Percentiles rank a stretch among this genome's conserved stretches.
phyloP scores from a whole-genome alignment of 306 rosid genomes.

The Prunus armeniaca region DNA sequence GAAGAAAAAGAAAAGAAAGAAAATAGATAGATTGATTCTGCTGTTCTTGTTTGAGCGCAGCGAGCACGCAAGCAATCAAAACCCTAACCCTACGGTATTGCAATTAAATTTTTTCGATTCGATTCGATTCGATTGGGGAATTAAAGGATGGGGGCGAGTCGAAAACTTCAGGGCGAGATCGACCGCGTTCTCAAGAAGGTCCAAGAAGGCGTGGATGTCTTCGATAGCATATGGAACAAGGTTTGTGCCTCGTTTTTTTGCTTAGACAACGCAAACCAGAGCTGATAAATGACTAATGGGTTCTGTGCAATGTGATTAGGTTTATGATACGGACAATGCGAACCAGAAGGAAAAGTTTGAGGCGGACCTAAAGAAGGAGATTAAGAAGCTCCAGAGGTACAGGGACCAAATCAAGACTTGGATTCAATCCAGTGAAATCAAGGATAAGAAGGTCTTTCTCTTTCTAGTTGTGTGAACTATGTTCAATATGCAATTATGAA shows the following conservation, averaged over 20 bases:
- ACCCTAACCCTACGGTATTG: slow-evolving; percentile 5
- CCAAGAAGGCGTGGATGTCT: slow-evolving; percentile 96
- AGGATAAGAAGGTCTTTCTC: slow-evolving; percentile 80
- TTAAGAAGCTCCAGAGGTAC: slow-evolving; percentile 93
- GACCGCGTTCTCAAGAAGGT: slow-evolving; percentile 99
- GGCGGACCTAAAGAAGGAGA: slow-evolving; percentile 97
- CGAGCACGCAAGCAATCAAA: neutral
- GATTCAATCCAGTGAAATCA: slow-evolving; percentile 98
- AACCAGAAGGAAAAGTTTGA: slow-evolving; percentile 99
- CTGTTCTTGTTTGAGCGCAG: neutral
- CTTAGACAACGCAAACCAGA: neutral
- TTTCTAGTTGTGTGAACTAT: neutral
- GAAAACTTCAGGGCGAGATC: slow-evolving; percentile 98
- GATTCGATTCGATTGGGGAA: neutral
- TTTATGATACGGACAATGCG: slow-evolving; percentile 93
- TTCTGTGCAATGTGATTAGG: slow-evolving; percentile 35
- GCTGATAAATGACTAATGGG: neutral
- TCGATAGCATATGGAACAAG: slow-evolving; percentile 98
- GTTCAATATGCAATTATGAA: neutral
- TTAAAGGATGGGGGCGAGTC: slow-evolving; percentile 83
- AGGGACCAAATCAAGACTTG: slow-evolving; percentile 95
- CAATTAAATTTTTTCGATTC: neutral
- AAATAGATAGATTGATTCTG: neutral
- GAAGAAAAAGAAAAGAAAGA: neutral
- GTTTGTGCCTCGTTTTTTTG: slow-evolving; percentile 28